A percentile compares a stretch with the other conserved stretches of the same genome.
phyloP scores from a whole-genome alignment of 208 protist genomes.

The Phytomonas francai region DNA sequence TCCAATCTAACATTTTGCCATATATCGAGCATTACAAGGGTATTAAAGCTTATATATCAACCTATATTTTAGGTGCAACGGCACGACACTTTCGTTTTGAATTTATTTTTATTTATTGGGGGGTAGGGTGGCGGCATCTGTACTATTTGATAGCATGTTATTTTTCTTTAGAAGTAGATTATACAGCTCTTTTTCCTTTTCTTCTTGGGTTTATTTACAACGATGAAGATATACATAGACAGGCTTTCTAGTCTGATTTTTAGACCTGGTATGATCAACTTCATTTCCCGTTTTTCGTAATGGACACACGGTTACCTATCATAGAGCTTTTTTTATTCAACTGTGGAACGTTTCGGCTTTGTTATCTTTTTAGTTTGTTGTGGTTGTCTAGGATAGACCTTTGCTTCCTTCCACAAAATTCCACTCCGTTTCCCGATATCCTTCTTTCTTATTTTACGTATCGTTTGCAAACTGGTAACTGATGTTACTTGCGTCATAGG shows the following conservation, averaged over 20 bases:
- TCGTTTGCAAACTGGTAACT: neutral
- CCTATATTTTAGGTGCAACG: neutral
- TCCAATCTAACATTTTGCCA: neutral
- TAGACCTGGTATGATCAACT: neutral
- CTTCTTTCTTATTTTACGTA: constrained; percentile 3
- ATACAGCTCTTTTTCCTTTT: neutral
- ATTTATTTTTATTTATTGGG: neutral
- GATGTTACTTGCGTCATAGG: neutral
- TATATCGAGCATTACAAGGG: neutral
- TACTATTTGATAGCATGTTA: neutral
- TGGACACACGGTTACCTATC: neutral
- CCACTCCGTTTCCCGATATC: neutral
- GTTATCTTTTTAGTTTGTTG: constrained; percentile 4
- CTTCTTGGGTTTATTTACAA: neutral
- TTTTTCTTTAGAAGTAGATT: constrained; percentile 4
- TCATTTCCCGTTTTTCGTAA: constrained; percentile 13
- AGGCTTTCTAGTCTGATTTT: constrained; percentile 15
- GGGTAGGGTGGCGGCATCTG: neutral
- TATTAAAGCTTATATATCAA: neutral
- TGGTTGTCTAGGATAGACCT: neutral
- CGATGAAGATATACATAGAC: constrained; percentile 7
- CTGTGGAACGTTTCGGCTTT: constrained; percentile 2
- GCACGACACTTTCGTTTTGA: neutral
- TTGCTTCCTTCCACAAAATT: constrained; percentile 4
- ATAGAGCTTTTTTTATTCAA: constrained; percentile 11